Evolutionary conservation across 306 rosid species (phyloP), one percentile per base, ranked within the genome.

Genomic region (Phaseolus lunatus): DNA sequence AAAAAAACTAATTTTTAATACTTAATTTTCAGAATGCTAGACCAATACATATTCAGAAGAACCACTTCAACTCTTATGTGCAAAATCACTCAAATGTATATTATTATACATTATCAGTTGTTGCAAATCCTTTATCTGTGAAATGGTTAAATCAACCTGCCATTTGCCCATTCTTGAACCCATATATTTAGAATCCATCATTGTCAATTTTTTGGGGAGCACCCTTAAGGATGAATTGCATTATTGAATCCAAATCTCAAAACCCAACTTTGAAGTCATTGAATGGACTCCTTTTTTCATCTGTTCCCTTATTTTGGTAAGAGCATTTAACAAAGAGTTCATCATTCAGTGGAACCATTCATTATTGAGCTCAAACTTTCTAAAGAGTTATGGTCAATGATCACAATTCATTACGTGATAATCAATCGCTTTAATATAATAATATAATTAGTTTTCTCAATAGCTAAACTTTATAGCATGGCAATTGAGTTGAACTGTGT

Each of bases 351-450:
- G 69, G 39, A 4, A 26, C 27, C 70, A 27, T 59, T 27, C 70
- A 27, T 59, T 27, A 45, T 61, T 62, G n/a, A 45, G 61, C 44
- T 75, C 24, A 75, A 44, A 47, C 5, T 12, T 29, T 26, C 35
- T 41, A n/a, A n/a, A 10, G 33, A 45, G 1, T 13, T 67, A 24
- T n/a, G 1, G 7, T 29, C 31, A 71, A 19, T n/a, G 6, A 31
- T 23, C 33, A 24, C 9, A 16, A 27, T 14, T 71, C 13, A 52
- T 31, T 18, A 70, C n/a, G 18, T 20, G 31, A 49, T 29, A 49
- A 18, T 71, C 7, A 71, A 23, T 12, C 19, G 1, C 35, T 19
- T 20, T 9, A 62, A 20, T 72, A n/a, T n/a, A n/a, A 33, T 20
- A 16, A 19, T 19, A 7, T 22, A 50, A 50, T 27, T 72, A 37